Base-by-base conservation (phyloP, 257 asterid species). In the Plantago ovata region DNA sequence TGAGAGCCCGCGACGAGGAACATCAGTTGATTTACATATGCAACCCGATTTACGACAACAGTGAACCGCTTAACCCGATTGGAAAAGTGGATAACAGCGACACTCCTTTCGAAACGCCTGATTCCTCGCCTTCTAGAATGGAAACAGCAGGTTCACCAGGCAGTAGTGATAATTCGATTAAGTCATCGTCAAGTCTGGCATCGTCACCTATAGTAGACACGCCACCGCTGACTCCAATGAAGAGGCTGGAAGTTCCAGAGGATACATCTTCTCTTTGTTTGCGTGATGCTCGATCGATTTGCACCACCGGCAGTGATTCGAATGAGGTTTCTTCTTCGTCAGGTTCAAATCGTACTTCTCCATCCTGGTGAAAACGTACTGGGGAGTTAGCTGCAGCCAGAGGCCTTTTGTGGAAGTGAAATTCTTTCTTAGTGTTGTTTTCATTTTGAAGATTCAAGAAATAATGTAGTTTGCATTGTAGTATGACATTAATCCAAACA, bases 91-190 rank as follows among this genome's bases (percentile, higher is more conserved):
- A 55, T 4, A n/a, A 15, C 48, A 43, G 23, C 32, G 79, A 68
- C 13, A 39, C 94, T 5, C 86, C 84, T 0, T 84, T 79, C 38
- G 81, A 79, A 66, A 84, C 84, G 36, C 86, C 89, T 0, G 68
- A 47, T 2, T 19, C 86, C 0, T 84, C 94, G 10, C 87, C 94
- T 13, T 77, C 89, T 7, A 71, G 63, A 13, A 51, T 78, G 14
- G 78, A 84, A 12, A 54, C 48, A 28, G 4, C 36, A 3, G 36
- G 36, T 28, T 28, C 36, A 28, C 36, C 36, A 16, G 50, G 43
- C 7, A 15, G 20, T 7, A n/a, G 28, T 6, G 48, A 13, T 11
- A 49, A 48, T 61, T 38, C 43, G 18, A 19, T n/a, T 4, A 9
- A 20, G 36, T 28, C 36, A 28, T 28, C n/a, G 10, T 49, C 59